Evolutionary conservation across 2,329 filamentous ascomycete species (phyloP).

Genomic region (Hypoxylon rubiginosum): DNA sequence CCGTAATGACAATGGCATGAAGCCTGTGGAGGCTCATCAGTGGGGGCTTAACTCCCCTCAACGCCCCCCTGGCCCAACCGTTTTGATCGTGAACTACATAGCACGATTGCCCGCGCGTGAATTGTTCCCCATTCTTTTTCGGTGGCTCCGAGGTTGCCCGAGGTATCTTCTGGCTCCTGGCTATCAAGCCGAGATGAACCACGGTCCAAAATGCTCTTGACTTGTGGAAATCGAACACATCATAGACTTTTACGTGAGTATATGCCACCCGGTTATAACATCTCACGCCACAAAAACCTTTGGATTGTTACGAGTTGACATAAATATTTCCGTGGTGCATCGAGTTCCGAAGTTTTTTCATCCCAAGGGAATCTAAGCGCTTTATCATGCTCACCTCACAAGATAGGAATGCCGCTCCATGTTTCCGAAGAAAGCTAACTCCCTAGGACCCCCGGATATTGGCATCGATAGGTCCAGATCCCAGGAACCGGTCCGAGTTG

Average conservation of each 20-base stretch:
- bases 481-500: slow-evolving; percentile 40
- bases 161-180: slow-evolving; percentile 33
- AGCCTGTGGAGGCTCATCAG: slow-evolving; percentile 23
- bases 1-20: slow-evolving; percentile 24
- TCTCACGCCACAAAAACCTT: not conserved
- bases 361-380: slow-evolving; percentile 1
- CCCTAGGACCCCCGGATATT: slow-evolving; percentile 35
- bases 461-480: slow-evolving; percentile 34
- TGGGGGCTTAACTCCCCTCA: slow-evolving; percentile 24
- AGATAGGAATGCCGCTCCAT: slow-evolving; percentile 36
- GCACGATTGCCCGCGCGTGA: slow-evolving; percentile 33
- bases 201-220: slow-evolving; percentile 13
- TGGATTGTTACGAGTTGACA: not conserved
- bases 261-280: not conserved
- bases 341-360: no score
- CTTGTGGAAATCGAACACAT: slow-evolving; percentile 28
- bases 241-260: slow-evolving; percentile 5
- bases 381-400: slow-evolving; percentile 22
- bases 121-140: slow-evolving; percentile 34
- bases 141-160: slow-evolving; percentile 44
- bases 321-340: not conserved
- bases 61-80: slow-evolving; percentile 24
- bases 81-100: slow-evolving; percentile 38
- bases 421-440: slow-evolving; percentile 35
- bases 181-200: slow-evolving; percentile 42